Evolutionary conservation across 306 rosid species (phyloP), one percentile per base, ranked within the genome.

Genomic region (Hylodesmum podocarpum): DNA sequence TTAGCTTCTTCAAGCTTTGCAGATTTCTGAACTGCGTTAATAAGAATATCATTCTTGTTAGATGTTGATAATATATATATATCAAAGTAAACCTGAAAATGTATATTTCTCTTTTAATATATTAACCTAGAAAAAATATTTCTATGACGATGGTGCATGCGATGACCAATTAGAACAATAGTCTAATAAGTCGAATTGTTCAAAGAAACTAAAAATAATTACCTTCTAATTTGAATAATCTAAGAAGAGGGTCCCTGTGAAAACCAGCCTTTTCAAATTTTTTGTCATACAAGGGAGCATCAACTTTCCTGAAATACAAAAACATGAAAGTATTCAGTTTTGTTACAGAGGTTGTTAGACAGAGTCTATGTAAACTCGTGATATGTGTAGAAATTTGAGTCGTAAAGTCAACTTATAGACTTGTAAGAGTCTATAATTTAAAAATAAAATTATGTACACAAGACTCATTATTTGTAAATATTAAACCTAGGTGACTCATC

Each of bases 231-330:
- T 11, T 64, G 15, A 64, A 40, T 8, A 53, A 27, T 22, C 83
- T 64, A 7, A 80, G 44, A 65, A 64, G 24, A 4, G 74, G 79
- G 7, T 80, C 83, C 34, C 31, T 65, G 33, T 59, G 63, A 64
- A 51, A 8, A 1, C 55, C 66, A 4, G 1, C 11, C 10, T 3
- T 12, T 66, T 47, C 66, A 59, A 16, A 70, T 0, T 1, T 0
- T 1, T 21, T n/a, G 31, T 34, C 55, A 37, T 78, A 70, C 25
- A 64, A 16, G n/a, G n/a, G n/a, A 36, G 34, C 3, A 12, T 61
- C 8, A 4, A 4, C 1, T 2, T 16, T 6, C 22, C 75, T 73
- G 66, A 29, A 54, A 53, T 8, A 59, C 24, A 79, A n/a, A 65
- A 72, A 1, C 51, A 28, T 15, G 4, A 63, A 29, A 43, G 31